Evolutionary conservation across 768 basidiomycete genomes (phyloP).

Genomic region (Hygrophoropsis aurantiaca): DNA sequence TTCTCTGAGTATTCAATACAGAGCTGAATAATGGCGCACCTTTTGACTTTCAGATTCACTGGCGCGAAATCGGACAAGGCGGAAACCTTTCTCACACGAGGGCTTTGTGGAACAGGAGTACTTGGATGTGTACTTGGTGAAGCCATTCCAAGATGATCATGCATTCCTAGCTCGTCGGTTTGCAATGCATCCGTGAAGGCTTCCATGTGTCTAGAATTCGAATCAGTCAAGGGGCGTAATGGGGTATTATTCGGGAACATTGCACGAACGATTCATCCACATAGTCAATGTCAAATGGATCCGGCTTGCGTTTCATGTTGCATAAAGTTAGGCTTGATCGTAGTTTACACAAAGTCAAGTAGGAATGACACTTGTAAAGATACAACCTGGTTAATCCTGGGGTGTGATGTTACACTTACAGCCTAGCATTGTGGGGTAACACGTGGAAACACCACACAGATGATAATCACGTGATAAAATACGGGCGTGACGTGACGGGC

Average conservation of each 20-base stretch:
- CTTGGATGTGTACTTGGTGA: conserved; percentile 23
- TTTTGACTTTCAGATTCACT: conserved; percentile 79
- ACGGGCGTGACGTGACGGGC: no score
- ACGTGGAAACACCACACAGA: conserved; percentile 3
- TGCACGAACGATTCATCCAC: conserved; percentile 67
- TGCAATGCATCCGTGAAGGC: conserved; percentile 77
- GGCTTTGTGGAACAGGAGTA: conserved; percentile 26
- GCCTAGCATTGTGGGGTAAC: conserved; percentile 10
- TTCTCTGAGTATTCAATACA: conserved; percentile 3
- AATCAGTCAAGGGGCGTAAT: not conserved
- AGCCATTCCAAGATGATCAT: conserved; percentile 16
- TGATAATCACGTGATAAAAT: no score
- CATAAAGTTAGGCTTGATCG: not conserved
- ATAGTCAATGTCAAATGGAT: conserved; percentile 52
- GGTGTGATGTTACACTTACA: no score
- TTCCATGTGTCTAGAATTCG: conserved; percentile 49
- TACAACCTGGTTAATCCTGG: no score
- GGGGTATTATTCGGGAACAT: no score
- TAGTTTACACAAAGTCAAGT: no score
- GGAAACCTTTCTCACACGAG: conserved; percentile 74
- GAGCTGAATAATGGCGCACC: conserved; percentile 38
- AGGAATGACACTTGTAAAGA: no score
- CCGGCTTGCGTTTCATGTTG: conserved; percentile 9
- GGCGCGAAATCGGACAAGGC: conserved; percentile 90
- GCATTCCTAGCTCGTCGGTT: conserved; percentile 47